Evolutionary conservation across 805 yeast species (phyloP).

Genomic region (Hyphopichia homilentoma): DNA sequence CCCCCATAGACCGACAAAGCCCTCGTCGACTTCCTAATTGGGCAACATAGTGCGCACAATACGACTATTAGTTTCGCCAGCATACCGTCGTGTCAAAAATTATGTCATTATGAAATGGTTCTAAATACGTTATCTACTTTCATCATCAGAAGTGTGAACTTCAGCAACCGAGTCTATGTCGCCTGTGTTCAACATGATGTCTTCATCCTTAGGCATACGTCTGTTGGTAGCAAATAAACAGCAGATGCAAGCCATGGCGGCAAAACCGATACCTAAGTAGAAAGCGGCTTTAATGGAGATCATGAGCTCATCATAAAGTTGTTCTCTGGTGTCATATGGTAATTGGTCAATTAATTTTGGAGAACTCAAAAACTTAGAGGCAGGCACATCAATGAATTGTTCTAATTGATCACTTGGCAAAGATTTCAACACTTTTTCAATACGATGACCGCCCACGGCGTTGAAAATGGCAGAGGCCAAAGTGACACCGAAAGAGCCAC

Average conservation of each 20-base stretch:
- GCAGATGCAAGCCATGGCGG: slow-evolving; percentile 3
- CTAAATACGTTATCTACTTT: no score
- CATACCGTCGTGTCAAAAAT: no score
- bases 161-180: no score
- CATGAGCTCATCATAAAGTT: slow-evolving; percentile 7
- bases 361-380: slow-evolving; percentile 6
- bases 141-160: no score
- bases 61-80: no score
- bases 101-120: no score
- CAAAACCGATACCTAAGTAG: slow-evolving; percentile 8
- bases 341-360: slow-evolving; percentile 6
- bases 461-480: slow-evolving; percentile 8
- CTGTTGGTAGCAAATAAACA: slow-evolving; percentile 11
- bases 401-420: slow-evolving; percentile 5
- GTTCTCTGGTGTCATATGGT: slow-evolving; percentile 4
- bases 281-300: slow-evolving; percentile 6
- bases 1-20: no score
- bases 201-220: slow-evolving; percentile 9
- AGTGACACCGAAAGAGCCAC: slow-evolving; percentile 10
- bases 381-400: slow-evolving; percentile 3
- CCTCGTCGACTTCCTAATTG: no score
- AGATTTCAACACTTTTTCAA: slow-evolving; percentile 3
- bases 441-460: slow-evolving; percentile 1
- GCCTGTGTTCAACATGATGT: no score
- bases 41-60: no score